Evolutionary conservation across 129 eudicot genomes (phyloP).

Genomic region (Artemisia argyi): DNA sequence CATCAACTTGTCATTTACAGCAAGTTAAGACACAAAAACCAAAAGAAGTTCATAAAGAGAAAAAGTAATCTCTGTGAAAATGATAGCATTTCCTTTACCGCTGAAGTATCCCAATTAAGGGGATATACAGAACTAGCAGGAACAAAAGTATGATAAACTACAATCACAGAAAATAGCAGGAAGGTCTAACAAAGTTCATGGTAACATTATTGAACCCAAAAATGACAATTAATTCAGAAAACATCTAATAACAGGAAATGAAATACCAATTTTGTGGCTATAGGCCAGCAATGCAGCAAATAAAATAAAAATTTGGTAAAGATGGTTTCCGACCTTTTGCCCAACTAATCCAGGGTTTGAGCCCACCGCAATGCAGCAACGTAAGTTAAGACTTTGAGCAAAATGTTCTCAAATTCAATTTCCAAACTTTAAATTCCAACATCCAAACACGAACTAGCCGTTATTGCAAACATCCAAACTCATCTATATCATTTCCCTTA

Average conservation of each 20-base stretch:
- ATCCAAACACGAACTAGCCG: constrained; percentile 3
- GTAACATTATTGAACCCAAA: not conserved
- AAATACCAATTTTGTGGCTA: not conserved
- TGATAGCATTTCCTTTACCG: too few species aligned
- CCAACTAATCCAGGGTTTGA: too few species aligned
- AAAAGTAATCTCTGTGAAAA: too few species aligned
- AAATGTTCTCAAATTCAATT: constrained; percentile 10
- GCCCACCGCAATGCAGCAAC: constrained; percentile 6
- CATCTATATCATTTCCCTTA: constrained; percentile 6
- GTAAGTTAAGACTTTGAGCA: not conserved
- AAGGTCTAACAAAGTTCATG: constrained; percentile 5
- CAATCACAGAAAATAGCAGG: not conserved
- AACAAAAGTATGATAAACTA: not conserved
- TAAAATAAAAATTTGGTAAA: too few species aligned
- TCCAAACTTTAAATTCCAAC: not conserved
- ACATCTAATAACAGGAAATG: not conserved
- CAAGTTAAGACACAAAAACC: not conserved
- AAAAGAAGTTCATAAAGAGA: constrained; percentile 9
- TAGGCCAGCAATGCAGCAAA: not conserved
- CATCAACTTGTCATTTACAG: not conserved
- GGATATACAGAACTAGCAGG: too few species aligned
- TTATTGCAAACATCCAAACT: not conserved
- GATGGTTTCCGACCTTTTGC: too few species aligned
- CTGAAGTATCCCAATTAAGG: too few species aligned
- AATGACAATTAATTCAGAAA: not conserved